Evolutionary conservation across 163 green algal genomes (phyloP).

Genomic region (Scenedesmus sp.): DNA sequence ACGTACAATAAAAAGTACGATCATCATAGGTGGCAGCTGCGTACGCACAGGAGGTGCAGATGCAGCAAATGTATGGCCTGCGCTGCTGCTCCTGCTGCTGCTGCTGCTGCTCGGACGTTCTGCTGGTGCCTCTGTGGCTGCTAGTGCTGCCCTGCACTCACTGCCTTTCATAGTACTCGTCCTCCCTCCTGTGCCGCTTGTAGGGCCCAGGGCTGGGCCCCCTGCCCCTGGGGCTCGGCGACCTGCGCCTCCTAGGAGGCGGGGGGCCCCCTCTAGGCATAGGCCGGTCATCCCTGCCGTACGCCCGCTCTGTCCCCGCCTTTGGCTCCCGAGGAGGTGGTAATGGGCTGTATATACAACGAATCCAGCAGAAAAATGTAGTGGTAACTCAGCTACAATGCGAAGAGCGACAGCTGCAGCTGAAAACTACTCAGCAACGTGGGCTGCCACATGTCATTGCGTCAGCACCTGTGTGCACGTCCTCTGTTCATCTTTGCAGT

Average conservation of each 20-base stretch:
- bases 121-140: background rate
- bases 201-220: background rate
- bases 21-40: background rate
- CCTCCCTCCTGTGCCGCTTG: slow-evolving; percentile 33
- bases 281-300: background rate
- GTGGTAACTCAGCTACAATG: background rate
- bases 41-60: background rate
- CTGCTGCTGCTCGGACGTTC: background rate
- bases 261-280: slow-evolving; percentile 14
- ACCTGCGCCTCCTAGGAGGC: slow-evolving; percentile 22
- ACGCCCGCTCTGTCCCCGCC: background rate
- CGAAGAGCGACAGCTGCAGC: background rate
- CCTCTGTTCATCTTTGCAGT: background rate
- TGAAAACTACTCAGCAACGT: background rate
- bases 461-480: background rate
- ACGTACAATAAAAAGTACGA: no score
- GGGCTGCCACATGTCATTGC: background rate
- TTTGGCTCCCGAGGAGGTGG: slow-evolving; percentile 43
- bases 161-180: slow-evolving; percentile 48
- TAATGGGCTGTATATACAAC: background rate
- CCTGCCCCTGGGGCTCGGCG: background rate
- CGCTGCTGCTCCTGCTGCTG: slow-evolving; percentile 1
- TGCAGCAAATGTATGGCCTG: background rate
- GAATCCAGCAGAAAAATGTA: background rate
- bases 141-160: slow-evolving; percentile 1